Evolutionary conservation across 2,329 filamentous ascomycete species (phyloP).

Genomic region (Aspergillus clavatus): DNA sequence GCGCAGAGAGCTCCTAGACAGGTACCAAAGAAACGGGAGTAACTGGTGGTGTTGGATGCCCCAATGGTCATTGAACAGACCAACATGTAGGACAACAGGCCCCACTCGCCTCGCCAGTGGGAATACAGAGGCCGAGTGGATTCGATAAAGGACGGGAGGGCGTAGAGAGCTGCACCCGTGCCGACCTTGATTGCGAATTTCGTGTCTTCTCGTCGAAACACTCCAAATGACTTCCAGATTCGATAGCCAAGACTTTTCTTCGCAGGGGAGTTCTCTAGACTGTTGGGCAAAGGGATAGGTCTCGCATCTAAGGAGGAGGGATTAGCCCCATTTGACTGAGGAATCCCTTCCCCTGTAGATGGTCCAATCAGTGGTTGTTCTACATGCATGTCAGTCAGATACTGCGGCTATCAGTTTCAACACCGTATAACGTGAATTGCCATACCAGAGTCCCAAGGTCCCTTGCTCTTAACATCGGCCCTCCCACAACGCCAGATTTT

Average conservation of each 20-base stretch:
- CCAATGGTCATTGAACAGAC: constrained; percentile 98
- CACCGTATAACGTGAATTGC: background rate
- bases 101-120: constrained; percentile 95
- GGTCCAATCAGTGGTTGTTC: constrained; percentile 10
- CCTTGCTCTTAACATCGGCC: constrained; percentile 9
- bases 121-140: constrained; percentile 73
- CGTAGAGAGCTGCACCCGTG: constrained; percentile 81
- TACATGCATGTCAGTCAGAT: constrained; percentile 5
- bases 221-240: constrained; percentile 51
- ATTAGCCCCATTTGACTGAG: constrained; percentile 1
- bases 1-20: constrained; percentile 73
- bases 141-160: constrained; percentile 79
- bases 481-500: constrained; percentile 61
- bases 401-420: background rate
- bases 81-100: constrained; percentile 92
- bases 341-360: constrained; percentile 3
- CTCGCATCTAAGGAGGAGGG: background rate
- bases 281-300: background rate
- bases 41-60: constrained; percentile 87
- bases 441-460: constrained; percentile 27
- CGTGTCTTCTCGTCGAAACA: constrained; percentile 61
- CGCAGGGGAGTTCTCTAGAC: constrained; percentile 6
- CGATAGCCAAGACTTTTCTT: constrained; percentile 41
- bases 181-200: constrained; percentile 90
- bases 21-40: constrained; percentile 81